Evolutionary conservation across 495 filamentous ascomycete genomes (phyloP), one percentile per base, ranked within the genome.

Genomic region (Bryoglossum gracile): DNA sequence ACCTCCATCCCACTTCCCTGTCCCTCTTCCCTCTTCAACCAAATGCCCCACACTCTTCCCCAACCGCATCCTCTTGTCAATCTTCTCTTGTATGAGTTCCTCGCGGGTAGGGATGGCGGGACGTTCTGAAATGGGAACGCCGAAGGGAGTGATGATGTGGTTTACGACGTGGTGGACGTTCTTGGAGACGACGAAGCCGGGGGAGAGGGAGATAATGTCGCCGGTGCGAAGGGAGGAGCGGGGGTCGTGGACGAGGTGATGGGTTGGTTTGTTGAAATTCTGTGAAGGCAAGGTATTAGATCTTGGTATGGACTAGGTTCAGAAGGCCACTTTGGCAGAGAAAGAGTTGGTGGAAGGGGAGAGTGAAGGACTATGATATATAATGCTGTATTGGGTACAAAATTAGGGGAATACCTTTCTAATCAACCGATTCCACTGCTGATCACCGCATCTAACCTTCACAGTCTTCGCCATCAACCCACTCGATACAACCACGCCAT

Each of bases 201-300:
- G 75, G 17, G 76, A 76, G 60, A 92, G 85, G 62, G 81, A 77
- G n/a, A 94, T 80, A 11, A 91, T 77, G 64, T 94, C 87, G 59
- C 87, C 87, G 39, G 74, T 69, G 46, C 82, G 77, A 41, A 88
- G 70, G 11, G 84, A 88, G 69, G 82, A 77, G 60, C 63, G 66
- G 5, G 87, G 87, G 69, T 94, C 87, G 62, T 86, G 77, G 13
- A 90, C 86, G 26, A 89, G 73, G 65, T 72, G 63, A 43, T 65
- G 67, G 26, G 63, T 57, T 5, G 66, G 67, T 13, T 64, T 52
- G 54, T 74, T 66, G 58, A 76, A 77, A 60, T 65, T 65, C 75
- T 78, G n/a, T n/a, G 41, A 1, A 47, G 35, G 16, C 26, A 10
- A 30, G 18, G 13, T 18, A 43, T n/a, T 48, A 47, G 9, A 22